A percentile compares a stretch with the other conserved stretches of the same genome.
These are phyloP conservation scores for Stemphylium beticola DNA, from an alignment of 2,329 filamentous ascomycete species.

Conservation along the genomic window DNA sequence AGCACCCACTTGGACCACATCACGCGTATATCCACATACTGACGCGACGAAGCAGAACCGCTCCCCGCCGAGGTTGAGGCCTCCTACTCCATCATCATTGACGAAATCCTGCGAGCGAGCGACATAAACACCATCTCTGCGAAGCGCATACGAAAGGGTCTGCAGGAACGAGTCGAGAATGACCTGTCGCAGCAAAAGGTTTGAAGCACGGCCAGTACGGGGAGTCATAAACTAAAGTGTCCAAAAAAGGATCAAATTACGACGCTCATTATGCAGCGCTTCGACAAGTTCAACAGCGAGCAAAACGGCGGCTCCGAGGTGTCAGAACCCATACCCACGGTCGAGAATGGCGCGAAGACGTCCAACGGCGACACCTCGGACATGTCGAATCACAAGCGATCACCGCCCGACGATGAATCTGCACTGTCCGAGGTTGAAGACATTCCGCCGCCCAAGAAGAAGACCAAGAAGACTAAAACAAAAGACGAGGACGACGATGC, in stretches of 20 bases:
- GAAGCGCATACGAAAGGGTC: conserved; percentile 68
- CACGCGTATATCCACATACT: conserved; percentile 15
- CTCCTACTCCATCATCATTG: conserved; percentile 65
- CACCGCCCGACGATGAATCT: conserved; percentile 49
- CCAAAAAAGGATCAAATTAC: conserved; percentile 52
- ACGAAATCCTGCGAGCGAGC: conserved; percentile 64
- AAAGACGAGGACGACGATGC: conserved; percentile 82
- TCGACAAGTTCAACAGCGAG: conserved; percentile 55
- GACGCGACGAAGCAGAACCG: conserved; percentile 26
- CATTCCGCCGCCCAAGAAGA: conserved; percentile 54
- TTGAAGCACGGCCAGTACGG: conserved; percentile 12
- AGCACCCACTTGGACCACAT: conserved; percentile 10
- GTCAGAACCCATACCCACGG: conserved; percentile 49
- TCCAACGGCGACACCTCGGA: conserved; percentile 32
- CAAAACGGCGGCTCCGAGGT: conserved; percentile 42
- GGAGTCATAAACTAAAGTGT: conserved; percentile 19
- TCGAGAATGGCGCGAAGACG: conserved; percentile 41
- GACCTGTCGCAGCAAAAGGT: conserved; percentile 70
- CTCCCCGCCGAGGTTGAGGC: conserved; percentile 57
- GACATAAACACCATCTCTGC: conserved; percentile 70
- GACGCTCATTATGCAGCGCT: conserved; percentile 56
- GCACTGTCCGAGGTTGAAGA: conserved; percentile 51
- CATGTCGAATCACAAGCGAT: conserved; percentile 50
- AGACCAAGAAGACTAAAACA: conserved; percentile 70
- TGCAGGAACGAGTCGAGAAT: conserved; percentile 65